Evolutionary conservation across 805 yeast genomes (phyloP), one percentile per base, ranked within the genome.

Genomic region (Wickerhamiella azymoides): DNA sequence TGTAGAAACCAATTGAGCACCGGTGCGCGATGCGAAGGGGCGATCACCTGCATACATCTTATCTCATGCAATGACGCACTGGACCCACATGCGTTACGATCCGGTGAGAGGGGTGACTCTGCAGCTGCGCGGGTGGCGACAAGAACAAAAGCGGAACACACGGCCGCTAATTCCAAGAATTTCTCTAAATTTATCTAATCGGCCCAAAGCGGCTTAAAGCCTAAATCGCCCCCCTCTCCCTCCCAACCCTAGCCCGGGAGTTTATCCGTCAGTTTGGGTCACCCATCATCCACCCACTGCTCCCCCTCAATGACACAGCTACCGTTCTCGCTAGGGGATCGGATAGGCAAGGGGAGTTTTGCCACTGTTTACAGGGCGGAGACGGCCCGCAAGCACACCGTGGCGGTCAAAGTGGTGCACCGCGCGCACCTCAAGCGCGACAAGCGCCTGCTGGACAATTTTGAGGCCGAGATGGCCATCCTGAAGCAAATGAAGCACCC

Each of bases 311-410:
- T 14, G 55, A 52, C 11, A 52, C 51, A 10, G 49, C 30, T 21
- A 40, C 53, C 48, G 19, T 53, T 54, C 32, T 42, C 44, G 16
- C 45, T 49, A 28, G 85, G 84, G 19, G 74, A 79, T 16, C 94
- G 86, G 61, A 89, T 92, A 45, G 98, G 98, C 19, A 78, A 83
- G 56, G 98, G 98, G 28, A 83, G 94, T 8, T 92, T 92, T 67
- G 98, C 98, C 55, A 81, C 80, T 50, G 98, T 92, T 21, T 89
- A 83, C 68, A 86, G 84, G 63, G 95, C 96, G 44, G 70, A 79
- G 55, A 62, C 66, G 39, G 28, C 49, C 16, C 50, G 14, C 62
- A 65, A 52, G 66, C 68, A n/a, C 27, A 73, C 86, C 1, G 92
- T 89, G 36, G 97, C 97, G 9, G 75, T 89, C 58, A 89, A 89